Evolutionary conservation across 306 rosid genomes (phyloP), one percentile per base, ranked within the genome.

Genomic region (Citrullus mucosospermus): DNA sequence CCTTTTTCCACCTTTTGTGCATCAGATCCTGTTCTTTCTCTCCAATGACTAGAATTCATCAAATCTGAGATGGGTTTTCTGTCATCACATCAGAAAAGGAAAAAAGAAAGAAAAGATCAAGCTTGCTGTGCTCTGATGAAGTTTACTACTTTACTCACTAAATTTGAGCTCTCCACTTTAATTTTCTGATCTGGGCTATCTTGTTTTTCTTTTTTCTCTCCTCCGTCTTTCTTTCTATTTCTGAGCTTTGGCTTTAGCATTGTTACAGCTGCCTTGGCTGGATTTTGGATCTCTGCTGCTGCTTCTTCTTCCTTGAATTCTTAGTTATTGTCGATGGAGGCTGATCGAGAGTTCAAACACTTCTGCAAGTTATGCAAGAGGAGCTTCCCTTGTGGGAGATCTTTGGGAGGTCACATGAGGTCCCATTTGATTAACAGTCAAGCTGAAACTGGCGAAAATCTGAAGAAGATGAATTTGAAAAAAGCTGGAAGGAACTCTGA

Each of bases 341-440:
- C 80, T 81, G 82, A 82, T 76, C 89, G 72, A 86, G 87, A 80
- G 79, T 70, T 88, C 38, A 90, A 88, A 82, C 89, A 93, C 72
- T 82, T 76, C 16, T 93, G 98, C 91, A 94, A 94, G 83, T 86
- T 88, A 87, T 94, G 98, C 85, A 80, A 77, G 83, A 94, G 88
- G 86, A 87, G 88, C 72, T 94, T 94, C 79, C 93, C 92, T 36
- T 90, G 96, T 68, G 97, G 94, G 1, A 89, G 97, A 94, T 94
- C 98, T 25, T 85, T 94, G 78, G 98, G 98, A 55, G 97, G 97
- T 75, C 98, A 93, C 81, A 90, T 94, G 94, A 92, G 93, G 94
- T 94, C 96, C 76, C 97, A 94, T 81, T 63, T 88, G 61, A 86
- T 68, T 69, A 85, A 80, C 67, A 62, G 73, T 67, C 81, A 87